phyloP scores from a whole-genome alignment of 2,329 filamentous ascomycete species.

The Rhinocladiella mackenziei region DNA sequence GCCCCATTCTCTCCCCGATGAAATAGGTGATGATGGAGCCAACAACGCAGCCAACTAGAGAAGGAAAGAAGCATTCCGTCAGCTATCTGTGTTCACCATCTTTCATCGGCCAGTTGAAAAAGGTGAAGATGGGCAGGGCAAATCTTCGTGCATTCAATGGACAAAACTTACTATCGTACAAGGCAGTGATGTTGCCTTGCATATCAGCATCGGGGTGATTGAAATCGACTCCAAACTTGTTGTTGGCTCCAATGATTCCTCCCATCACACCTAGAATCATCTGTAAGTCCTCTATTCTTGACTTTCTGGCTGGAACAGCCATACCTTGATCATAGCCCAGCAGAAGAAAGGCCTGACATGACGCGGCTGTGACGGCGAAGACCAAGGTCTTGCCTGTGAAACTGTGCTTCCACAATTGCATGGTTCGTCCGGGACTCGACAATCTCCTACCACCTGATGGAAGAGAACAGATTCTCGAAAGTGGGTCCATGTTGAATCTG shows the following conservation, averaged over 20 bases:
- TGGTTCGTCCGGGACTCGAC: too few species aligned
- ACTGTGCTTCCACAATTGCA: background rate
- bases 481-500: too few species aligned
- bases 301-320: background rate
- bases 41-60: conserved; percentile 49
- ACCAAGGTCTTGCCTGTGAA: conserved; percentile 3
- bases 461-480: too few species aligned
- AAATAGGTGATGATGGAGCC: conserved; percentile 49
- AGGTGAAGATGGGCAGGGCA: conserved; percentile 28
- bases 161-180: conserved; percentile 11
- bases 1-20: conserved; percentile 49
- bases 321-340: conserved; percentile 3
- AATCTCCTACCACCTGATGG: too few species aligned
- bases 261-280: background rate
- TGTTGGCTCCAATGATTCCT: background rate
- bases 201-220: conserved; percentile 2
- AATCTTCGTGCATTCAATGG: too few species aligned
- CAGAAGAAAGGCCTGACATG: conserved; percentile 1
- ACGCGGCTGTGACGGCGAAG: conserved; percentile 1
- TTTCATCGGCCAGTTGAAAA: conserved; percentile 62
- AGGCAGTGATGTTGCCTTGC: conserved; percentile 1
- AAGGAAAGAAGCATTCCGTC: too few species aligned
- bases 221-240: conserved; percentile 1
- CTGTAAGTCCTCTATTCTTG: background rate
- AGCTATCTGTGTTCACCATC: conserved; percentile 55